These are phyloP conservation scores for Stylosanthes scabra DNA, from an alignment of 331 rosid genomes.

Conservation along the genomic window DNA sequence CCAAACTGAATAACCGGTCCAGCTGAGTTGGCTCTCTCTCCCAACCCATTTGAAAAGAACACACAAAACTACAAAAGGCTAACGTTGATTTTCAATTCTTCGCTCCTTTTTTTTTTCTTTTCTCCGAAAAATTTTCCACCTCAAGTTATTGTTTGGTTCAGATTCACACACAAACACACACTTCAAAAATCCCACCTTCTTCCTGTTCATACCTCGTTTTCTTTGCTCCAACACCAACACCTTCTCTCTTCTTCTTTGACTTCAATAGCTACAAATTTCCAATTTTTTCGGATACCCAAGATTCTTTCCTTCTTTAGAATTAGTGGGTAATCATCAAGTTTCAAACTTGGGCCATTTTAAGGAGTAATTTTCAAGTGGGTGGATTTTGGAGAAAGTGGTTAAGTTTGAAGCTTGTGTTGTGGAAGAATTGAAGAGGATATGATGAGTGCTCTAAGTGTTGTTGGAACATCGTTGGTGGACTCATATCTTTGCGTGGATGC, in stretches of 20 bases:
- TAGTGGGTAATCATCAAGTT: constrained; percentile 35
- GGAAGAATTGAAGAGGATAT: constrained; percentile 37
- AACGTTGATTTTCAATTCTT: constrained; percentile 7
- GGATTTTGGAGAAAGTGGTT: not conserved
- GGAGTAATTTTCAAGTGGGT: constrained; percentile 37
- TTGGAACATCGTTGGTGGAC: constrained; percentile 71
- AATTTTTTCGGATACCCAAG: constrained; percentile 44
- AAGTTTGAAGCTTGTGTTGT: constrained; percentile 12
- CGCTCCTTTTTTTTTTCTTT: not conserved
- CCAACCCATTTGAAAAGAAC: not conserved
- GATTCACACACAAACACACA: constrained; percentile 33
- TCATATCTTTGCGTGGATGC: constrained; percentile 76
- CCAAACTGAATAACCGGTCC: constrained; percentile 28
- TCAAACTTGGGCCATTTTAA: not conserved
- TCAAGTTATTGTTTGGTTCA: constrained; percentile 50
- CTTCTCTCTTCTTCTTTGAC: constrained; percentile 39
- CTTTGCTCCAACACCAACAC: constrained; percentile 32
- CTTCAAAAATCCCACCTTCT: constrained; percentile 34
- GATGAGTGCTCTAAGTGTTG: constrained; percentile 67
- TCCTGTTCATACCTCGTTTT: constrained; percentile 18
- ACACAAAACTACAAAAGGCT: not conserved
- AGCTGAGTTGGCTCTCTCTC: not conserved
- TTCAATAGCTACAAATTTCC: constrained; percentile 22
- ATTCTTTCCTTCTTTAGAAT: constrained; percentile 21
- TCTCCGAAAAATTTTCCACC: constrained; percentile 45